Percentiles rank a stretch among this genome's conserved stretches.
Evolutionary conservation across 2,329 filamentous ascomycete species (phyloP).

Genomic region (Metarhizium robertsii): DNA sequence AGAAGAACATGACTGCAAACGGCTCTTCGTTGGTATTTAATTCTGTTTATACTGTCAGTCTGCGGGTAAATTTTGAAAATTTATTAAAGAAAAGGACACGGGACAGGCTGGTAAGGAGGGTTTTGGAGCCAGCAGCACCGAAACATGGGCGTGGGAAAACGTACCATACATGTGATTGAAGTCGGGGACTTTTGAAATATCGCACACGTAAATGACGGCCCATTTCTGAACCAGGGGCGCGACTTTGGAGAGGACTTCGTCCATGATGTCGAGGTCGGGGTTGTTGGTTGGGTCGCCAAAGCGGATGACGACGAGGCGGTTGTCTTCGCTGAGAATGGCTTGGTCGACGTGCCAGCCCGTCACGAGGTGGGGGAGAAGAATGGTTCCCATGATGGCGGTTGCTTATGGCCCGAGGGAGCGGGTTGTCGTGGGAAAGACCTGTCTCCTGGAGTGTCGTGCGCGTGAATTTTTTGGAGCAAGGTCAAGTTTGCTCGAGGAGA

Average conservation of each 20-base stretch:
- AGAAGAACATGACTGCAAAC: conserved; percentile 94
- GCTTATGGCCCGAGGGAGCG: background rate
- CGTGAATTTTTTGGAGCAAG: too few relatives aligned
- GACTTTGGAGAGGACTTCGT: conserved; percentile 91
- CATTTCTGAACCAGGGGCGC: conserved; percentile 92
- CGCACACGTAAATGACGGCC: conserved; percentile 86
- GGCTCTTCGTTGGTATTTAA: conserved; percentile 43
- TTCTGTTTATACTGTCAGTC: background rate
- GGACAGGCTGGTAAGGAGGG: background rate
- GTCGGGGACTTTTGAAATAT: conserved; percentile 82
- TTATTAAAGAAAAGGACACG: background rate
- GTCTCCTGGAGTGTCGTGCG: background rate
- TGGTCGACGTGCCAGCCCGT: conserved; percentile 98
- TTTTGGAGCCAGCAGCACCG: too few relatives aligned
- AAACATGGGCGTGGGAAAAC: conserved; percentile 6
- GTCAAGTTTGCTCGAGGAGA: too few relatives aligned
- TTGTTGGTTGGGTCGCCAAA: conserved; percentile 63
- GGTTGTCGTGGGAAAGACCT: background rate
- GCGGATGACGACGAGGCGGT: conserved; percentile 85
- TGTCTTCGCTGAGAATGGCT: conserved; percentile 79
- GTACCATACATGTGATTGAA: conserved; percentile 90
- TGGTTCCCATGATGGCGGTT: conserved; percentile 54
- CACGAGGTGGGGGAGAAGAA: conserved; percentile 82
- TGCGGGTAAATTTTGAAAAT: background rate
- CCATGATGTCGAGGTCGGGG: conserved; percentile 66